A percentile compares a stretch with the other conserved stretches of the same genome.
phyloP scores from a whole-genome alignment of 148 eudicot genomes.

The Suaeda aralocaspica region DNA sequence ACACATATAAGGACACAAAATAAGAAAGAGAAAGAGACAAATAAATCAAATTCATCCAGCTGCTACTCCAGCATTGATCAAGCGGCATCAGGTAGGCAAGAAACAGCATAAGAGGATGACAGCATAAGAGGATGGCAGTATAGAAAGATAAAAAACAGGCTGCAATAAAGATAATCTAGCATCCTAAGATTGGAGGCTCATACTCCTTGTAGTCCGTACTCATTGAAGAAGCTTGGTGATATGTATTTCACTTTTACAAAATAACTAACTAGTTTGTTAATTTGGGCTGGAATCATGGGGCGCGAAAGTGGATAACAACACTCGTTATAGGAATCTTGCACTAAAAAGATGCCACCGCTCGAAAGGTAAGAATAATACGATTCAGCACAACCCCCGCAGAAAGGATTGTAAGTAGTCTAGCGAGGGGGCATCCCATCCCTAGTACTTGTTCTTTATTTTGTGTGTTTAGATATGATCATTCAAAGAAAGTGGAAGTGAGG shows the following conservation, averaged over 20 bases:
- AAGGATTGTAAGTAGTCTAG: background rate
- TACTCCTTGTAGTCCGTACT: background rate
- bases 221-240: too few species aligned
- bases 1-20: background rate
- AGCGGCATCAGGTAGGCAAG: background rate
- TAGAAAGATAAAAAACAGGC: too few species aligned
- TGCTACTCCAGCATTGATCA: background rate
- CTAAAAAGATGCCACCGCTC: background rate
- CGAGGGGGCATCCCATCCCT: background rate
- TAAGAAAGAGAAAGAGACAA: background rate
- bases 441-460: background rate
- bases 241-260: too few species aligned
- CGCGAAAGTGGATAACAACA: background rate
- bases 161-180: too few species aligned
- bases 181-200: background rate
- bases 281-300: background rate
- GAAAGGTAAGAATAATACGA: background rate
- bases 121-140: too few species aligned
- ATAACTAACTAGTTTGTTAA: too few species aligned
- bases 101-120: too few species aligned
- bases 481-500: background rate
- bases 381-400: background rate
- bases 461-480: background rate
- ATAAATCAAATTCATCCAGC: background rate
- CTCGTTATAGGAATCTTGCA: background rate